Evolutionary conservation across 768 basidiomycete species (phyloP).

Genomic region (Collybia sordida): DNA sequence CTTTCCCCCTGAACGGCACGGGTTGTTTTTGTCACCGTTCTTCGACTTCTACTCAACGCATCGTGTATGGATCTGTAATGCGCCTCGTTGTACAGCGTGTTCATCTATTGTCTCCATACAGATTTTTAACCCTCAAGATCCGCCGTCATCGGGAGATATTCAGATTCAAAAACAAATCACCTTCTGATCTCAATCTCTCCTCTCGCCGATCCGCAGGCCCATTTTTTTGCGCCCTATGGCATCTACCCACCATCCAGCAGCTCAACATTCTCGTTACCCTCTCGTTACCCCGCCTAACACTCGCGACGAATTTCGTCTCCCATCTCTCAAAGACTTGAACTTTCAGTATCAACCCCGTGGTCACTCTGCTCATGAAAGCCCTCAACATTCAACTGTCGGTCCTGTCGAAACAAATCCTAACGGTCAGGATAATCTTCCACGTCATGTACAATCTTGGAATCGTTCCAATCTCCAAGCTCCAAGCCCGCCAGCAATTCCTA

Average conservation of each 20-base stretch:
- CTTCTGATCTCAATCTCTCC: slow-evolving; percentile 42
- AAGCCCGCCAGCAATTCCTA: slow-evolving; percentile 22
- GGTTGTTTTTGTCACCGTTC: neutral
- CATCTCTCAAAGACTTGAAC: slow-evolving; percentile 74
- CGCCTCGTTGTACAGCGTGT: slow-evolving; percentile 10
- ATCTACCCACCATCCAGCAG: slow-evolving; percentile 44
- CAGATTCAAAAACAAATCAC: slow-evolving; percentile 40
- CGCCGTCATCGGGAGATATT: slow-evolving; percentile 69
- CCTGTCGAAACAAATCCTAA: slow-evolving; percentile 25
- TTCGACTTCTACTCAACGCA: slow-evolving; percentile 8
- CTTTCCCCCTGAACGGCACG: neutral
- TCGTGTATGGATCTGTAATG: slow-evolving; percentile 12
- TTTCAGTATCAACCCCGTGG: slow-evolving; percentile 42
- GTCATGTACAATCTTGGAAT: slow-evolving; percentile 36
- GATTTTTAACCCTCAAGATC: slow-evolving; percentile 40
- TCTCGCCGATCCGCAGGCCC: slow-evolving; percentile 25
- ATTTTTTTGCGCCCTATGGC: slow-evolving; percentile 29
- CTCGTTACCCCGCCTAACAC: slow-evolving; percentile 34
- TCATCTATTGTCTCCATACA: slow-evolving; percentile 19
- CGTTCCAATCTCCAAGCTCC: slow-evolving; percentile 21
- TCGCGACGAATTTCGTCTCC: slow-evolving; percentile 55
- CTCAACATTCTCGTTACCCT: slow-evolving; percentile 38
- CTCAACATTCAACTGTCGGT: slow-evolving; percentile 15
- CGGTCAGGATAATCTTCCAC: slow-evolving; percentile 26
- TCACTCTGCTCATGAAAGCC: slow-evolving; percentile 28